Conservation (phyloP, 192 early-diverging fungal species). For the Geranomyces variabilis region DNA sequence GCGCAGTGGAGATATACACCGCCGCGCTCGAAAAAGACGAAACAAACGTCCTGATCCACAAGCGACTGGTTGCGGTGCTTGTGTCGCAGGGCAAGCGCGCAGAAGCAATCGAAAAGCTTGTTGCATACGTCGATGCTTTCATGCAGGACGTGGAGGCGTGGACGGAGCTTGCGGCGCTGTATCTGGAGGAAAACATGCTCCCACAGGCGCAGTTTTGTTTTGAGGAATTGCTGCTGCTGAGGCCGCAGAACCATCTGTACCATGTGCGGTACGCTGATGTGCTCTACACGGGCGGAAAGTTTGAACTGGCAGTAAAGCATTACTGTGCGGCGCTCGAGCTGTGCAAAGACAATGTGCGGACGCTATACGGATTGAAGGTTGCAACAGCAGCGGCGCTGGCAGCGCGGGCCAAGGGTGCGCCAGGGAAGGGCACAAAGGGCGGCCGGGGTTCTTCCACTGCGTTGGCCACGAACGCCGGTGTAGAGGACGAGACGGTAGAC, state of each 20-base stretch:
- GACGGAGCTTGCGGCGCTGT: constrained; percentile 78
- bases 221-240: constrained; percentile 89
- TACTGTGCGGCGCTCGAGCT: constrained; percentile 88
- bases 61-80: constrained; percentile 78
- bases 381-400: constrained; percentile 19
- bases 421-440: background rate
- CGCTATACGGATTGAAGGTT: constrained; percentile 72
- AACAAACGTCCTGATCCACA: constrained; percentile 68
- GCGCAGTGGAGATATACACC: constrained; percentile 74
- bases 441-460: background rate
- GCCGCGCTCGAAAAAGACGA: constrained; percentile 76
- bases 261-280: constrained; percentile 91
- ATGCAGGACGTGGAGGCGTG: constrained; percentile 89
- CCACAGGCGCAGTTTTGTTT: constrained; percentile 86
- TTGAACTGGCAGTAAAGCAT: constrained; percentile 78
- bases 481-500: constrained; percentile 2
- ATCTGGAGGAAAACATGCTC: constrained; percentile 71
- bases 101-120: constrained; percentile 75
- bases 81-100: constrained; percentile 64
- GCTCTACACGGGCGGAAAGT: constrained; percentile 70
- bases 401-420: background rate
- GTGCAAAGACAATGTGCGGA: constrained; percentile 81
- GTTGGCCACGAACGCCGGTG: background rate
- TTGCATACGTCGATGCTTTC: constrained; percentile 80
- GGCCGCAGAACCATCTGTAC: constrained; percentile 83